Evolutionary conservation across 352 stramenopile species (phyloP), one percentile per base, ranked within the genome.

Genomic region (Phytophthora uliginosa): DNA sequence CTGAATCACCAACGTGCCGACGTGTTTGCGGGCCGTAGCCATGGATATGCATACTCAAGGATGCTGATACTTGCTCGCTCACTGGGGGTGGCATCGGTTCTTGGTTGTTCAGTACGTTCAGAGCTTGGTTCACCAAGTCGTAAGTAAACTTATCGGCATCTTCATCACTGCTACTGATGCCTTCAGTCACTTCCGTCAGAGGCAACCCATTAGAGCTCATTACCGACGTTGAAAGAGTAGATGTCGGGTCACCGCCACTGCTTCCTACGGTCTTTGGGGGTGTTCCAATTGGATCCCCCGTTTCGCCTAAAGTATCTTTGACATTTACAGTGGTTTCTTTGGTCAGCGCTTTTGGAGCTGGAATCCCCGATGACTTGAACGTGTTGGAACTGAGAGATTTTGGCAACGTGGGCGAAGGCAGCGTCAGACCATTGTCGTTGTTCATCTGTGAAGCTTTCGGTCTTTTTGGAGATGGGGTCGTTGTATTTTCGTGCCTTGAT

Each of bases 71-170:
- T 7, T 66, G 18, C 18, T 34, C 52, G 33, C 57, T 28, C 34
- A 63, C 38, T 42, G 63, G 67, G 57, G 55, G 15, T 57, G 17
- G 51, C 26, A 42, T 52, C 28, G 58, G 15, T 42, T 81, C 82
- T 13, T 82, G 76, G 20, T 65, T 64, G 0, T 80, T 86, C 20
- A 82, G 71, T 59, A 59, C 40, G 4, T 52, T 73, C 40, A 86
- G 53, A 12, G 78, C 82, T 50, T 76, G 57, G 42, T 60, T 50
- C 15, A 79, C 64, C 15, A 74, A 58, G n/a, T 75, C 64, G n/a
- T 69, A 47, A 10, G 57, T 63, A n/a, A 59, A 6, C 33, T 58
- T 47, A 47, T 59, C 57, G 12, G 22, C 38, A 55, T 69, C 52
- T 45, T 59, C 56, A 22, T 55, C 36, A 26, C 48, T 70, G 45